Evolutionary conservation across 1,139 yeast genomes (phyloP), one percentile per base, ranked within the genome.

Genomic region (Yamadazyma trypodendri): DNA sequence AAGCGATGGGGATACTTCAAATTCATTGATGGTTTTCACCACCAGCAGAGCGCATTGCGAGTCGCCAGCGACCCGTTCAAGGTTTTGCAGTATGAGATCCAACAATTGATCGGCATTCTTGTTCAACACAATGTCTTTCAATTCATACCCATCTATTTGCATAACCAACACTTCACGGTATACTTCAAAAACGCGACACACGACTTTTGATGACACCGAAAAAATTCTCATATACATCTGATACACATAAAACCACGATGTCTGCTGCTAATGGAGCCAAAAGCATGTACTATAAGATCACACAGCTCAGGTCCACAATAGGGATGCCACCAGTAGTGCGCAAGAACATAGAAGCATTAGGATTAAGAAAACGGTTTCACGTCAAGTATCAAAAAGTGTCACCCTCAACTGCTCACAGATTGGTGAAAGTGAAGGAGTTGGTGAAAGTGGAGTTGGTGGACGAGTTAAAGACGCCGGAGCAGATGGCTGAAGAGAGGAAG

Each of bases 391-490:
- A 82, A 52, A 67, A 68, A 35, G 89, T 87, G 9, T 74, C 84
- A 17, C 89, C 94, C 15, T 76, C 84, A 28, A 77, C 84, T 41
- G 97, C 97, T 6, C 96, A 95, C 57, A 82, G 84, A 66, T 74
- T 92, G 42, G 79, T 88, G 35, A 72, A 77, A 43, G 87, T 92
- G 39, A 92, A 92, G 61, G 97, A 92, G 60, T 69, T 92, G 40
- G 92, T 92, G n/a, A 77, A 77, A 41, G 94, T 92, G 22, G 94
- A 89, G 50, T 68, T 89, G 31, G 82, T 84, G 7, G 81, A 81
- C 32, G 63, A 70, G 27, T 62, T 60, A 18, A 61, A 77, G 51
- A 60, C 78, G 2, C 72, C 67, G 35, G 58, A 61, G n/a, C 68
- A 83, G 51, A 68, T 81, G 55, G 69, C 81, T 39, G 55, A 54